Conservation (phyloP, 1,284 basidiomycete species). For the Heterobasidion annosum region DNA sequence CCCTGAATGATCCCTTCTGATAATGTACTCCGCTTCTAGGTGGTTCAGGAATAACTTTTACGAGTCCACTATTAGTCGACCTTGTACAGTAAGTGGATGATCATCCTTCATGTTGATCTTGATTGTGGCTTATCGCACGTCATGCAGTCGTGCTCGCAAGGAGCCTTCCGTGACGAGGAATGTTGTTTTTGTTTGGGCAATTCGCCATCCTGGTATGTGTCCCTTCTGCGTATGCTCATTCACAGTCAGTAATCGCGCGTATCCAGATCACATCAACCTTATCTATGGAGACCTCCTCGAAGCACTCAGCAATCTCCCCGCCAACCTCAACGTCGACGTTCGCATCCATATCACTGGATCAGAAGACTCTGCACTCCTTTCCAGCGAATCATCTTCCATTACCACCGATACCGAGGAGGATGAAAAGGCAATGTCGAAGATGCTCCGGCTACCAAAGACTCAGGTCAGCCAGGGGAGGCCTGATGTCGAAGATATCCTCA, state of each 20-base stretch:
- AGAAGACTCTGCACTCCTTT: slow-evolving; percentile 2
- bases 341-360: slow-evolving; percentile 21
- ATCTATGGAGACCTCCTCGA: slow-evolving; percentile 21
- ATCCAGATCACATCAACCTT: slow-evolving; percentile 22
- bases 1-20: background rate
- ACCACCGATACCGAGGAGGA: slow-evolving; percentile 2
- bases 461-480: slow-evolving; percentile 17
- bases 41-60: slow-evolving; percentile 33
- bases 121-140: background rate
- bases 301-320: slow-evolving; percentile 14
- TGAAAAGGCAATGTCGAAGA: slow-evolving; percentile 13
- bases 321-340: slow-evolving; percentile 21
- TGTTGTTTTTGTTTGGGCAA: slow-evolving; percentile 29
- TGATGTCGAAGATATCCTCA: slow-evolving; percentile 16
- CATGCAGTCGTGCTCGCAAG: slow-evolving; percentile 17
- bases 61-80: slow-evolving; percentile 28
- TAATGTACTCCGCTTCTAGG: slow-evolving; percentile 14
- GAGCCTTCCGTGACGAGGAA: slow-evolving; percentile 15
- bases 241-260: background rate
- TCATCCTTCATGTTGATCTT: background rate
- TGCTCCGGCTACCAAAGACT: slow-evolving; percentile 14
- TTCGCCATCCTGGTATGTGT: slow-evolving; percentile 25
- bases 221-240: background rate
- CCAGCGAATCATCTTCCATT: slow-evolving; percentile 12
- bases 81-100: slow-evolving; percentile 22